Conservation (phyloP, 2,329 filamentous ascomycete species). For the Aaosphaeria arxii region DNA sequence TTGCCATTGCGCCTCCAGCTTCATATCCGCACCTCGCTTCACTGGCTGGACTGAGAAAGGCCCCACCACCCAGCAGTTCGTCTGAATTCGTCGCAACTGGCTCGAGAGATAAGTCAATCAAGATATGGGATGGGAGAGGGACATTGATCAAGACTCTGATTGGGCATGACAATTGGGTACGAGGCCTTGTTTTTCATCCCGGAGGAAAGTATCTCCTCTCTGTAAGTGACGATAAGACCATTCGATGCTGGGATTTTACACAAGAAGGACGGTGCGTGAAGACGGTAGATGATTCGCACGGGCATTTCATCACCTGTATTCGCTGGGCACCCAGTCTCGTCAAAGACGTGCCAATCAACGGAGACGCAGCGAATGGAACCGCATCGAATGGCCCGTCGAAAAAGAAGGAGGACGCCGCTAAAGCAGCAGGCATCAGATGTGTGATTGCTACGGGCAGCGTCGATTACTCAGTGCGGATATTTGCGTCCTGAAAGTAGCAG, state of each 20-base stretch:
- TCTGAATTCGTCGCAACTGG: slow-evolving; percentile 90
- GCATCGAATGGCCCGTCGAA: slow-evolving; percentile 43
- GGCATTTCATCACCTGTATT: slow-evolving; percentile 81
- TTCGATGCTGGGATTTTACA: slow-evolving; percentile 88
- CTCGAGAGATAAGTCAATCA: slow-evolving; percentile 85
- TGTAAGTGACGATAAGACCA: slow-evolving; percentile 83
- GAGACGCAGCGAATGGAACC: slow-evolving; percentile 41
- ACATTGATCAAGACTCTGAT: slow-evolving; percentile 78
- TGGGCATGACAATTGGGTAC: slow-evolving; percentile 94
- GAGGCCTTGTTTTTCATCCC: slow-evolving; percentile 82
- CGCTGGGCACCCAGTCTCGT: slow-evolving; percentile 79
- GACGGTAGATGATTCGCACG: slow-evolving; percentile 71
- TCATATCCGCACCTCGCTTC: slow-evolving; percentile 74
- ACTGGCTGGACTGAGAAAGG: slow-evolving; percentile 78
- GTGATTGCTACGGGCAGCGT: slow-evolving; percentile 86
- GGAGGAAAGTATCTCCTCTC: slow-evolving; percentile 87
- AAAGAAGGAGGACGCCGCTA: slow-evolving; percentile 52
- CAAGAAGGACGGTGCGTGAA: slow-evolving; percentile 92
- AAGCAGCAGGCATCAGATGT: slow-evolving; percentile 69
- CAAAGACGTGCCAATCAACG: slow-evolving; percentile 53
- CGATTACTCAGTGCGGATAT: slow-evolving; percentile 75
- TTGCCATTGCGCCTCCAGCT: slow-evolving; percentile 76
- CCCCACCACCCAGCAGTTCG: slow-evolving; percentile 68
- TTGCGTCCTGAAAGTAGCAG: slow-evolving; percentile 52
- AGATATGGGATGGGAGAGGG: slow-evolving; percentile 82